A percentile compares a stretch with the other conserved stretches of the same genome.
phyloP scores from a whole-genome alignment of 129 eudicot species.

The Helianthus annuus region HanXRQr2.0-SUNRISE NC_035440.2:165548847-165549346 shows the following conservation, averaged over 20 bases:
- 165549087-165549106: slow-evolving; percentile 96
- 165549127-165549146: slow-evolving; percentile 74
- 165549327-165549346: no score
- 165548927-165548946: slow-evolving; percentile 58
- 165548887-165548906: slow-evolving; percentile 95
- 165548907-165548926: slow-evolving; percentile 70
- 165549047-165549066: slow-evolving; percentile 87
- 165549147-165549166: slow-evolving; percentile 78
- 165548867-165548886: slow-evolving; percentile 75
- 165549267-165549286: no score
- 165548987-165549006: slow-evolving; percentile 82
- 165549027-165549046: slow-evolving; percentile 81
- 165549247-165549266: no score
- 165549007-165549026: slow-evolving; percentile 96
- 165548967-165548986: slow-evolving; percentile 69
- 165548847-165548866: slow-evolving; percentile 98
- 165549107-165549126: slow-evolving; percentile 77
- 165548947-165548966: slow-evolving; percentile 79
- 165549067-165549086: slow-evolving; percentile 88
- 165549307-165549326: no score
- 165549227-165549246: no score
- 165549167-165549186: slow-evolving; percentile 77
- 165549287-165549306: no score
- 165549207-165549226: no score
- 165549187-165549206: no score